These are phyloP conservation scores for Pseudoscleropodium purum DNA, from an alignment of 225 moss, liverwort and hornwort genomes.

Conservation along the genomic window DNA sequence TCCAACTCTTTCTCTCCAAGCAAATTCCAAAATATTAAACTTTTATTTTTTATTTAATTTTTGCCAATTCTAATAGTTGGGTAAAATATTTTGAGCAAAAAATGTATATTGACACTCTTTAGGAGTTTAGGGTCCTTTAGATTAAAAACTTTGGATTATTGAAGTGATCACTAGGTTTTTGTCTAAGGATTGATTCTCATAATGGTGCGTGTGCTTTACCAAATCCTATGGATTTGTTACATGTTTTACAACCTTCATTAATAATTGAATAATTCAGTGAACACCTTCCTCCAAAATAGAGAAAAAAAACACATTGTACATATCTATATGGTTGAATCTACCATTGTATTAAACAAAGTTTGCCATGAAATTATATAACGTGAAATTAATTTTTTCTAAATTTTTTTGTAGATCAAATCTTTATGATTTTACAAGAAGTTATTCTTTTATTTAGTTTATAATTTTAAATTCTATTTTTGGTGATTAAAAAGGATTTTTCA, in stretches of 20 bases:
- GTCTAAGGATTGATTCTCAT: too few relatives aligned
- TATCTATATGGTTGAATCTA: background rate
- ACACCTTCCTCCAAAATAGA: too few relatives aligned
- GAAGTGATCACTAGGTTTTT: background rate
- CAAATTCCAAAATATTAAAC: rapidly evolving
- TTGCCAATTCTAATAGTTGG: rapidly evolving
- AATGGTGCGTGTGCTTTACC: too few relatives aligned
- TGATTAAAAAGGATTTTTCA: background rate
- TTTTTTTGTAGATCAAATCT: too few relatives aligned
- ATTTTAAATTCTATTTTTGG: background rate
- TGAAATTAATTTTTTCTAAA: too few relatives aligned
- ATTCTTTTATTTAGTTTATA: background rate
- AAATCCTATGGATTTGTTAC: too few relatives aligned
- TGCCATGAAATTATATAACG: rapidly evolving
- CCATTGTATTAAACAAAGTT: background rate
- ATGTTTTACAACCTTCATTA: too few relatives aligned
- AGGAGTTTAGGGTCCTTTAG: rapidly evolving
- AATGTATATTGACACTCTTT: background rate
- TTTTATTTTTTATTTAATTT: background rate
- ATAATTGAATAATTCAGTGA: too few relatives aligned
- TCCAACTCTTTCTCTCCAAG: rapidly evolving
- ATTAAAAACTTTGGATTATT: background rate
- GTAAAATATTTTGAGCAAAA: background rate
- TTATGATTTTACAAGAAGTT: background rate
- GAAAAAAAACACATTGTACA: too few relatives aligned